Conservation (phyloP, 192 early-diverging fungal species). For the Obelidium mucronatum region DNA sequence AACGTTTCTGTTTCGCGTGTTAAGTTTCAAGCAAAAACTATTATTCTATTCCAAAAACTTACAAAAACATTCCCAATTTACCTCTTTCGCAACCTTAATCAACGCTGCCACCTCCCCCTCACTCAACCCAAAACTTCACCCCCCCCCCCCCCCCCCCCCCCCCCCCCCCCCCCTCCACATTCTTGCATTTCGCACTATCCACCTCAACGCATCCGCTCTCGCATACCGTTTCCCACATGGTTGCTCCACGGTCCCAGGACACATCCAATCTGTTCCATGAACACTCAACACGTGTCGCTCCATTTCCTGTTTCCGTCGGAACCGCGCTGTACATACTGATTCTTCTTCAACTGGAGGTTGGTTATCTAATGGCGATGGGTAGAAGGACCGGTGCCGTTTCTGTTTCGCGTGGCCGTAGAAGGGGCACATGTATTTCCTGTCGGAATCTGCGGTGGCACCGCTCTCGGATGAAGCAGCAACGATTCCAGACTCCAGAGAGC, state of each 20-base stretch:
- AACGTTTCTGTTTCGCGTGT: too few species aligned
- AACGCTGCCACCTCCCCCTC: conserved; percentile 1
- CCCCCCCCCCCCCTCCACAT: not conserved
- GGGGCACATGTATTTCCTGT: conserved; percentile 1
- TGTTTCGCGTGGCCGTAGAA: conserved; percentile 8
- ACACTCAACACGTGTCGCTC: conserved; percentile 18
- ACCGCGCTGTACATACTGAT: not conserved
- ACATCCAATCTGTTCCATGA: conserved; percentile 25
- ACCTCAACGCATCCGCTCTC: conserved; percentile 14
- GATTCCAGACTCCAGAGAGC: too few species aligned
- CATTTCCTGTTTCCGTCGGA: conserved; percentile 20
- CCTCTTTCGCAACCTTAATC: too few species aligned
- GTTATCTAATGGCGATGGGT: not conserved
- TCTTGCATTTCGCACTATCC: not conserved
- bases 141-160: too few species aligned
- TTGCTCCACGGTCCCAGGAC: not conserved
- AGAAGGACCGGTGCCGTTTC: not conserved
- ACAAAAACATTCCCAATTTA: too few species aligned
- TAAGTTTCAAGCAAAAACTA: too few species aligned
- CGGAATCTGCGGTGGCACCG: not conserved
- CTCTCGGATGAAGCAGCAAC: not conserved
- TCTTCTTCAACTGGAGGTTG: not conserved
- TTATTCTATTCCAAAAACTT: too few species aligned
- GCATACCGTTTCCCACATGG: conserved; percentile 23
- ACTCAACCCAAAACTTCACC: conserved; percentile 2